Conservation (phyloP, 2,329 filamentous ascomycete genomes). For the Pseudogymnoascus sp. region DNA sequence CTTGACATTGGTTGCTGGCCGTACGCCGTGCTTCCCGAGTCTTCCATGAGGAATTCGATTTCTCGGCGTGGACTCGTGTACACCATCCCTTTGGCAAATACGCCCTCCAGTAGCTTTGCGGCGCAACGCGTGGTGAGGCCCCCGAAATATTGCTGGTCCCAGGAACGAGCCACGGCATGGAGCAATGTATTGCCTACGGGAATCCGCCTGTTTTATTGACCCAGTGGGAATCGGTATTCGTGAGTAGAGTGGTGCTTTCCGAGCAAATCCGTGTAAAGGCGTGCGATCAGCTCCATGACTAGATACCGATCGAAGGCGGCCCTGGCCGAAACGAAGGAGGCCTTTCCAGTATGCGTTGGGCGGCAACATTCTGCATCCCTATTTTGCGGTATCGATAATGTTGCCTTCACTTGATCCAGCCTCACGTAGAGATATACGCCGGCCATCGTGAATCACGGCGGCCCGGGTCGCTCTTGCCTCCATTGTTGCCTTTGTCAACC, state of each 20-base stretch:
- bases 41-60: neutral
- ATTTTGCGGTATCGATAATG: neutral
- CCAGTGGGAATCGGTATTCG: neutral
- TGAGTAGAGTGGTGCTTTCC: neutral
- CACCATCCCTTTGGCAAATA: neutral
- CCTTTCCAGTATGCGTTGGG: neutral
- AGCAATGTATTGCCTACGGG: neutral
- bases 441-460: neutral
- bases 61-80: neutral
- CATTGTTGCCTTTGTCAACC: neutral
- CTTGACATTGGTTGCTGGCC: neutral
- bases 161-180: neutral
- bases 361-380: neutral
- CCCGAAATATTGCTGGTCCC: neutral
- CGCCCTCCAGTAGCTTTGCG: neutral
- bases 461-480: neutral
- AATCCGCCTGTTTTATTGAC: neutral
- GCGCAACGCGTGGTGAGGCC: neutral
- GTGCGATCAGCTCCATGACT: neutral
- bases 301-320: neutral
- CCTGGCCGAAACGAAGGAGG: neutral
- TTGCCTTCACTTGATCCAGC: neutral
- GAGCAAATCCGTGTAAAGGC: neutral
- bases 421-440: neutral
- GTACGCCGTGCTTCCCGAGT: neutral